These are phyloP conservation scores for Leptographium procerum DNA, from an alignment of 2,329 filamentous ascomycete genomes.

Conservation along the genomic window DNA sequence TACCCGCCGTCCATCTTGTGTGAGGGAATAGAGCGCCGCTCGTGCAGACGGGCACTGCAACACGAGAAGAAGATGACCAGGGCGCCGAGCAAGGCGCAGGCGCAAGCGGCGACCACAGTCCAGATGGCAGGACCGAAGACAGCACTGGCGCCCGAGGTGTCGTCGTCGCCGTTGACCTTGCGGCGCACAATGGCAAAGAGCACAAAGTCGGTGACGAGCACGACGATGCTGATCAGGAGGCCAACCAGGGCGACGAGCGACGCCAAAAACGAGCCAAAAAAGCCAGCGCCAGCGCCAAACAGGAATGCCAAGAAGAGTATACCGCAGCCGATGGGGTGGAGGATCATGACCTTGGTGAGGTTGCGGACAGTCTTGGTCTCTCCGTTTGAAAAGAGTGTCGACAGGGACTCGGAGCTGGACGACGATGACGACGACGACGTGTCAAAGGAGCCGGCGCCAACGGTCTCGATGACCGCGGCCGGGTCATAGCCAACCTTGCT, in stretches of 20 bases:
- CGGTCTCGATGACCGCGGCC: slow-evolving; percentile 27
- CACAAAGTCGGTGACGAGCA: slow-evolving; percentile 45
- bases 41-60: slow-evolving; percentile 38
- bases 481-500: slow-evolving; percentile 45
- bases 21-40: slow-evolving; percentile 17
- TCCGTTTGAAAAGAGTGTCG: slow-evolving; percentile 31
- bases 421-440: background rate
- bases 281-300: slow-evolving; percentile 38
- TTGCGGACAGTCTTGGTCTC: slow-evolving; percentile 22
- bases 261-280: slow-evolving; percentile 40
- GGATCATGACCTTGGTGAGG: slow-evolving; percentile 47
- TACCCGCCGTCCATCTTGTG: slow-evolving; percentile 19
- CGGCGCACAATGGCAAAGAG: slow-evolving; percentile 41
- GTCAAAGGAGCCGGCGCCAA: background rate
- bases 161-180: slow-evolving; percentile 44
- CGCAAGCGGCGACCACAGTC: slow-evolving; percentile 44
- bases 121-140: slow-evolving; percentile 44
- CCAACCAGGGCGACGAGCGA: slow-evolving; percentile 36
- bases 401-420: slow-evolving; percentile 22
- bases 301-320: slow-evolving; percentile 49
- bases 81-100: slow-evolving; percentile 42
- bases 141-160: slow-evolving; percentile 25
- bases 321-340: slow-evolving; percentile 49
- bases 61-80: slow-evolving; percentile 50
- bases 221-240: slow-evolving; percentile 36